These are phyloP conservation scores for Sporothrix variecibatus DNA, from an alignment of 2,329 filamentous ascomycete species.

Conservation along the genomic window DNA sequence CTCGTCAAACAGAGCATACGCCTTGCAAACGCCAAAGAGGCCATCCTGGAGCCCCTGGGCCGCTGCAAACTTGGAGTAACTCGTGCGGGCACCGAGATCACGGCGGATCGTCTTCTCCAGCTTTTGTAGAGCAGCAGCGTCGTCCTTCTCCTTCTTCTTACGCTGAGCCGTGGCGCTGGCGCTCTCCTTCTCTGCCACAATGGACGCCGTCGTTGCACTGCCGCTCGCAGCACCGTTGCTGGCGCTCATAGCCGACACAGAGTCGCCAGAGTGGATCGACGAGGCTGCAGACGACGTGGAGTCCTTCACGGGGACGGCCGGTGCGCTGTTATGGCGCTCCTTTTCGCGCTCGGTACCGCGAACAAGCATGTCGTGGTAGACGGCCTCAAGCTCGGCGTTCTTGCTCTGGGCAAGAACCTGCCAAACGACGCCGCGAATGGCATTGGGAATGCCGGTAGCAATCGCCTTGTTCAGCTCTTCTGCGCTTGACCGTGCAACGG, in stretches of 20 bases:
- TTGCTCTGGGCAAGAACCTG: conserved; percentile 96
- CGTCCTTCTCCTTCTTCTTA: conserved; percentile 78
- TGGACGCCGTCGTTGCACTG: neutral
- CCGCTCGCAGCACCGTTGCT: conserved; percentile 39
- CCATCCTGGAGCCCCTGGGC: conserved; percentile 90
- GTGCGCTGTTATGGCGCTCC: conserved; percentile 58
- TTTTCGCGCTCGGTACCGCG: conserved; percentile 81
- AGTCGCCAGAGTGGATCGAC: conserved; percentile 78
- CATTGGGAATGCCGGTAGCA: conserved; percentile 87
- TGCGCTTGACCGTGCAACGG: conserved; percentile 81
- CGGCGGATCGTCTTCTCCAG: conserved; percentile 90
- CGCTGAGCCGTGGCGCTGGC: conserved; percentile 68
- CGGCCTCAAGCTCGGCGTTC: conserved; percentile 80
- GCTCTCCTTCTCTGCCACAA: conserved; percentile 54
- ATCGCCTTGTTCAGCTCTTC: conserved; percentile 91
- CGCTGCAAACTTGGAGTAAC: conserved; percentile 93
- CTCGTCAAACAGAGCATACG: conserved; percentile 94
- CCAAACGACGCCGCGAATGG: conserved; percentile 98
- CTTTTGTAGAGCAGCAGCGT: conserved; percentile 70
- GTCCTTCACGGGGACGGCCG: conserved; percentile 62
- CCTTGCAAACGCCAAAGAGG: conserved; percentile 93
- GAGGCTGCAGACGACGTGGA: conserved; percentile 74
- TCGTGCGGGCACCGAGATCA: conserved; percentile 88
- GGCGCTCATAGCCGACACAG: conserved; percentile 41
- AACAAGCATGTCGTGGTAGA: conserved; percentile 80